phyloP scores from a whole-genome alignment of 73 alveolate species.

The Tetrahymena elliotti region DNA sequence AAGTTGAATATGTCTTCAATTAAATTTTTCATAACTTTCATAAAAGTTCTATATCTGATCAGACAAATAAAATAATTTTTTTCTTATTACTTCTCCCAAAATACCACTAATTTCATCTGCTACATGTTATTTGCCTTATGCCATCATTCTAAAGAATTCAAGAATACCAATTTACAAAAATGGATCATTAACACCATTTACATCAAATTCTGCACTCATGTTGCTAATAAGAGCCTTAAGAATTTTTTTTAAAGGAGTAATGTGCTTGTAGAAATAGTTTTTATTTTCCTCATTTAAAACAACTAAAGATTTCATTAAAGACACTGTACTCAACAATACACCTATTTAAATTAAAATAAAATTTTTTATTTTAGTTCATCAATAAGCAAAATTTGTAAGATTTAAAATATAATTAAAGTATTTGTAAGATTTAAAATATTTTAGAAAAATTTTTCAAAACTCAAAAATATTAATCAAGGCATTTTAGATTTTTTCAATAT shows the following conservation, averaged over 20 bases:
- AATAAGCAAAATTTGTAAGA: too few species aligned
- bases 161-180: slow-evolving; percentile 94
- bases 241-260: slow-evolving; percentile 74
- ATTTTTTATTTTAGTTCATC: too few species aligned
- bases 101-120: slow-evolving; percentile 96
- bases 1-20: too few species aligned
- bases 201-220: slow-evolving; percentile 96
- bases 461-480: too few species aligned
- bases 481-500: too few species aligned
- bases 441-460: too few species aligned
- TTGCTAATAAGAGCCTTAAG: slow-evolving; percentile 86
- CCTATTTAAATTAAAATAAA: slow-evolving; percentile 19
- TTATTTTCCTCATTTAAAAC: slow-evolving; percentile 71
- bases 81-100: slow-evolving; percentile 51
- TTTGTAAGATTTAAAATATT: too few species aligned
- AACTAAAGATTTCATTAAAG: slow-evolving; percentile 74
- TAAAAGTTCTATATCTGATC: too few species aligned
- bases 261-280: slow-evolving; percentile 79
- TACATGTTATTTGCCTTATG: slow-evolving; percentile 78
- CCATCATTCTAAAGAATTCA: slow-evolving; percentile 79
- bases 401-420: too few species aligned
- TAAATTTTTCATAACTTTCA: too few species aligned
- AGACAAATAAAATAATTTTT: not conserved
- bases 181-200: slow-evolving; percentile 99
- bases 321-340: slow-evolving; percentile 84